Evolutionary conservation across 495 filamentous ascomycete species (phyloP), one percentile per base, ranked within the genome.

Genomic region (Trichocladium uniseriatum): DNA sequence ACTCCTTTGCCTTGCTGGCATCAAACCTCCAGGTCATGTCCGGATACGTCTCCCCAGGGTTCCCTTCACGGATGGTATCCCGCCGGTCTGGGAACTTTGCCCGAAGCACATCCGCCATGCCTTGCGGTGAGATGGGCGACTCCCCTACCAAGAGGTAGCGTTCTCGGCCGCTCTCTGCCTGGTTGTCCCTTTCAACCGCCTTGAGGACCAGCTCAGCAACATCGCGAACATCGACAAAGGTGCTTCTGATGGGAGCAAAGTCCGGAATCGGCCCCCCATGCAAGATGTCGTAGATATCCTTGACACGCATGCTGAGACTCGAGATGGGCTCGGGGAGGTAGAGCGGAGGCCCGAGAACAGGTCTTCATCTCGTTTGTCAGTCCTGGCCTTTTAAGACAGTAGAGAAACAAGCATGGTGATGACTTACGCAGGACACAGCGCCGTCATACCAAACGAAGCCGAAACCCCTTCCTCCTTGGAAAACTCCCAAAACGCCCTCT

Each of bases 211-310:
- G 46, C 14, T 64, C 62, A 15, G 65, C 67, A 10, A 67, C 61
- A 44, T 68, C 67, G 6, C 65, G 46, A 11, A 70, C 53, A 45
- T 69, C 65, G 13, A 67, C 54, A 35, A 57, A 54, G 22, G 58
- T 61, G 22, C 52, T 49, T 24, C 61, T 55, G 24, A 60, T 55
- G 15, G 62, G 57, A 0, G 58, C 47, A 8, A 64, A 62, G 0
- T 38, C 38, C 2, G 61, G 59, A 24, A 62, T 55, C 0, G 39
- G 48, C 11, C 49, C 47, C 28, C 64, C 64, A 32, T 55, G 47
- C 24, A 65, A 49, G 21, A 67, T 51, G 35, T 44, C 43, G 49
- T 58, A 56, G 52, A 67, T 51, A 46, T 58, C 56, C 10, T 49
- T 37, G 40, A 55, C 50, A 32, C 61, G 58, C 44, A 64, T 56